Base-by-base conservation (phyloP, 176 grass and related monocot species). In the Luzula sylvatica region DNA sequence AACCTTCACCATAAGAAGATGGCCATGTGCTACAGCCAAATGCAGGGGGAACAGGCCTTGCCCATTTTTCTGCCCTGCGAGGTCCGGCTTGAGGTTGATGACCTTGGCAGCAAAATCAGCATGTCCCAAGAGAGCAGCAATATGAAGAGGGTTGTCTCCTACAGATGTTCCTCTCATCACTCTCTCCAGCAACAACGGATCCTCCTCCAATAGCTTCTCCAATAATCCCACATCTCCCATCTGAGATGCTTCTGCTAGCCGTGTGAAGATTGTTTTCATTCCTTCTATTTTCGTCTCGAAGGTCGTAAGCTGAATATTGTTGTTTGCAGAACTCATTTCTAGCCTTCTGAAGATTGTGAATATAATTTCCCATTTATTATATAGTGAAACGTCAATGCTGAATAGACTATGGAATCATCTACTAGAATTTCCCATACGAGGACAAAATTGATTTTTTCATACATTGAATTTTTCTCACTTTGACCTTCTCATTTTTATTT, bases 41-140 rank as follows among this genome's bases (percentile, higher is more conserved):
- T 70, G 67, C 53, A 70, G 45, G 15, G 67, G 48, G 11, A 52
- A 58, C 16, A 39, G 23, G 25, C 67, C 67, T 14, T 50, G 48
- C 1, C 38, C 39, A 14, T 70, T 50, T 12, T 16, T 20, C 42
- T 28, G 23, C 8, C 22, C 18, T 1, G 67, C 53, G 18, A 70
- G 42, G 5, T 58, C 40, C 0, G 41, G 53, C 7, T 50, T 58
- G 23, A 2, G 20, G 38, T 2, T 2, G 53, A 70, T 45, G 23
- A 59, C 21, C 23, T 70, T 24, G 1, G 15, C 15, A 1, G 45
- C 67, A 18, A 70, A 58, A 3, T 32, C 53, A 42, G n/a, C 14
- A 23, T 70, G 67, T 1, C 53, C 67, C 6, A 58, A 14, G 7
- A 42, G 15, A 2, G 53, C 23, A 14, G 52, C 67, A 21, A 70